phyloP scores from a whole-genome alignment of 768 basidiomycete genomes.

The Auricularia sp. region DNA sequence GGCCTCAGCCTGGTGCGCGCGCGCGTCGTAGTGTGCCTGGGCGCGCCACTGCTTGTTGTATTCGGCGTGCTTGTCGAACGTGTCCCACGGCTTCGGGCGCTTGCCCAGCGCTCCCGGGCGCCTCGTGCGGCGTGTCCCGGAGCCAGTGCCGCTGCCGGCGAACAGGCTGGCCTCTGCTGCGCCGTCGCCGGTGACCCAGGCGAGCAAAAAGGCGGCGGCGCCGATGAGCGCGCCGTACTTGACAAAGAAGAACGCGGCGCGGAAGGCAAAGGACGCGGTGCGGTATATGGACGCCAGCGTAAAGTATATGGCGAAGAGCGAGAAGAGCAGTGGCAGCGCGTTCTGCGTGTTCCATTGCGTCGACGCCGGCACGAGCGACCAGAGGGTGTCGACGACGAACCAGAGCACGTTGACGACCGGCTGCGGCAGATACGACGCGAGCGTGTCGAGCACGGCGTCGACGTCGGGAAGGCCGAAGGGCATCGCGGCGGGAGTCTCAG shows the following conservation, averaged over 20 bases:
- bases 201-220: slow-evolving; percentile 20
- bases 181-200: slow-evolving; percentile 7
- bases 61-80: slow-evolving; percentile 48
- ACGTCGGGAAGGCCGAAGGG: background rate
- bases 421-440: slow-evolving; percentile 27
- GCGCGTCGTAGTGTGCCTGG: slow-evolving; percentile 9
- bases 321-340: slow-evolving; percentile 64
- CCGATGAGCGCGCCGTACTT: slow-evolving; percentile 67
- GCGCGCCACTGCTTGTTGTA: slow-evolving; percentile 20
- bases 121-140: slow-evolving; percentile 5
- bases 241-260: slow-evolving; percentile 54
- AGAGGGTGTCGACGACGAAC: slow-evolving; percentile 35
- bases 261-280: slow-evolving; percentile 65
- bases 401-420: slow-evolving; percentile 11
- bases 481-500: no score
- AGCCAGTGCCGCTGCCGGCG: slow-evolving; percentile 21
- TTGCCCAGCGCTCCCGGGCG: slow-evolving; percentile 9
- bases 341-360: slow-evolving; percentile 29
- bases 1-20: slow-evolving; percentile 12
- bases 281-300: slow-evolving; percentile 70
- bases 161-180: slow-evolving; percentile 19
- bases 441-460: slow-evolving; percentile 35
- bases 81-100: slow-evolving; percentile 51
- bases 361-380: slow-evolving; percentile 23
- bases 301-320: slow-evolving; percentile 60